Percentiles rank a stretch among this genome's conserved stretches.
Conservation (phyloP, 169 alveolate genomes). For the Plasmodium blacklocki region DNA sequence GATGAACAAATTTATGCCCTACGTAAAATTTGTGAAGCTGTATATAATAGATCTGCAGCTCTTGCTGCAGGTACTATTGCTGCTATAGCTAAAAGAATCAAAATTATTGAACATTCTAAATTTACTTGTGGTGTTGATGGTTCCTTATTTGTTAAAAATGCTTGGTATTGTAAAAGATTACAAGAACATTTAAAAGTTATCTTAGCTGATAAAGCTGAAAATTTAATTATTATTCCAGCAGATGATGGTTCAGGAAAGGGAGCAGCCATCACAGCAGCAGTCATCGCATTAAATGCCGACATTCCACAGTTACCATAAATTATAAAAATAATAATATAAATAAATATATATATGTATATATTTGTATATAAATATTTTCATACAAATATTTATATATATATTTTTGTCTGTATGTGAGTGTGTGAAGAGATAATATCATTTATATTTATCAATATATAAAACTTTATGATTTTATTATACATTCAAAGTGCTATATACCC, state of each 20-base stretch:
- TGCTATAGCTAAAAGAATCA: slow-evolving; percentile 86
- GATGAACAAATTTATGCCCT: slow-evolving; percentile 74
- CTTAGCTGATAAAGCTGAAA: slow-evolving; percentile 80
- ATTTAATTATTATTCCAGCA: slow-evolving; percentile 81
- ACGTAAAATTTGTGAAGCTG: slow-evolving; percentile 84
- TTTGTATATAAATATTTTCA: background rate
- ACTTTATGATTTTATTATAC: no score
- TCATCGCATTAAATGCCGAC: slow-evolving; percentile 43
- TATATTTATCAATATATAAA: no score
- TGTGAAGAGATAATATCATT: no score
- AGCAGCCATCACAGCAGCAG: slow-evolving; percentile 93
- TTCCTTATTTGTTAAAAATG: slow-evolving; percentile 88
- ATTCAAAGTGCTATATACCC: no score
- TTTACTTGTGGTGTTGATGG: slow-evolving; percentile 90
- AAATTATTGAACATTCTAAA: slow-evolving; percentile 81
- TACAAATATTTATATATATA: slow-evolving; percentile 4
- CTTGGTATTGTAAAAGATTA: slow-evolving; percentile 86
- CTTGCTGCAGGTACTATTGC: slow-evolving; percentile 89
- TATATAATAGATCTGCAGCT: slow-evolving; percentile 89
- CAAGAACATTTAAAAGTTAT: slow-evolving; percentile 79
- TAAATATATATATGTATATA: background rate
- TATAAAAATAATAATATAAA: background rate
- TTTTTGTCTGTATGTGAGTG: background rate
- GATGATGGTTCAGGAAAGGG: slow-evolving; percentile 93
- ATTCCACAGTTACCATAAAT: slow-evolving; percentile 14